These are phyloP conservation scores for Geranium rotundifolium DNA, from an alignment of 345 rosid genomes.

Conservation along the genomic window DNA sequence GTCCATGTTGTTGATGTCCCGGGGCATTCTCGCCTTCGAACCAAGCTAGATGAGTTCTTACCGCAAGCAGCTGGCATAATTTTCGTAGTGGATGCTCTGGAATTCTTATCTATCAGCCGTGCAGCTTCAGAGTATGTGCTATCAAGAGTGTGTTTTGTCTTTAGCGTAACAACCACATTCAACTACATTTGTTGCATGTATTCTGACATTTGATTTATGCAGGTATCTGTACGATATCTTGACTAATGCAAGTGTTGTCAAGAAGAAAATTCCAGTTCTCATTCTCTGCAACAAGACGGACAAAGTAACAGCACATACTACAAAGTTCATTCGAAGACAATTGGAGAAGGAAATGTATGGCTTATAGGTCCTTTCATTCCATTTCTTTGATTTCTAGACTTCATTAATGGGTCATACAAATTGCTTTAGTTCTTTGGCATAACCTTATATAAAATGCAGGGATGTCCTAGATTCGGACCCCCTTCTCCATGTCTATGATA, in stretches of 20 bases:
- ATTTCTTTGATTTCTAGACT: background rate
- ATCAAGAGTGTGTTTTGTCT: background rate
- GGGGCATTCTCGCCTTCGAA: constrained; percentile 83
- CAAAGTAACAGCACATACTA: constrained; percentile 88
- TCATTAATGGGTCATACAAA: no score
- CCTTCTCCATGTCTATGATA: background rate
- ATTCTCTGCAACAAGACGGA: constrained; percentile 89
- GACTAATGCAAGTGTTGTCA: constrained; percentile 64
- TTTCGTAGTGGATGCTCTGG: constrained; percentile 82
- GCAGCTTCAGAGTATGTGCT: constrained; percentile 57
- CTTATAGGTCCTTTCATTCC: background rate
- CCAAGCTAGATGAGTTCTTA: constrained; percentile 72
- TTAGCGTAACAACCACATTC: background rate
- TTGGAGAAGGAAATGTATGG: constrained; percentile 90
- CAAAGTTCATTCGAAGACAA: constrained; percentile 83
- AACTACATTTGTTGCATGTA: background rate
- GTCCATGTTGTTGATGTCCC: constrained; percentile 92
- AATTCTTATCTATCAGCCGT: constrained; percentile 70
- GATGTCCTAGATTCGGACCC: background rate
- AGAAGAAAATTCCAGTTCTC: constrained; percentile 65
- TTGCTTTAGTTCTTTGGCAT: background rate
- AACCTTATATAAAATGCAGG: background rate
- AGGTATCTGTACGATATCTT: constrained; percentile 86
- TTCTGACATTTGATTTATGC: background rate
- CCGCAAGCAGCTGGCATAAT: constrained; percentile 83